phyloP scores from a whole-genome alignment of 2,329 filamentous ascomycete species.

The Exophiala sideris region DNA sequence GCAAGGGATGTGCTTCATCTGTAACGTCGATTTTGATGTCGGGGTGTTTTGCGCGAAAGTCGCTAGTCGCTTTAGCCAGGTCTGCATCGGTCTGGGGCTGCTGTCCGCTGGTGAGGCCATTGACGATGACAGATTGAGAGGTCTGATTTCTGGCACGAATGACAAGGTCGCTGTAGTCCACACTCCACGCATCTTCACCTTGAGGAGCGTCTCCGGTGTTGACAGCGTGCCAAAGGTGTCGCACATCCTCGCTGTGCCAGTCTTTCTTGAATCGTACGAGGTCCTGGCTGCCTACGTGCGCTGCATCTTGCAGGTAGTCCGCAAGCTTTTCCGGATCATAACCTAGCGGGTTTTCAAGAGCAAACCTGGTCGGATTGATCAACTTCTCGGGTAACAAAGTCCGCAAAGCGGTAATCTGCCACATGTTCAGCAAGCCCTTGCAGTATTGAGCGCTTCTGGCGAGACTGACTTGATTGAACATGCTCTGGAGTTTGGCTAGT shows the following conservation, averaged over 20 bases:
- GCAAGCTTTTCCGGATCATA: slow-evolving; percentile 37
- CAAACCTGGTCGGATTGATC: slow-evolving; percentile 39
- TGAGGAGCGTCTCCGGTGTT: slow-evolving; percentile 36
- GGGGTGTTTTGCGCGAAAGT: slow-evolving; percentile 19
- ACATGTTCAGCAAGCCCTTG: slow-evolving; percentile 9
- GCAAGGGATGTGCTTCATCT: slow-evolving; percentile 13
- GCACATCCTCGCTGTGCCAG: slow-evolving; percentile 42
- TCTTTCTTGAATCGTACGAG: slow-evolving; percentile 38
- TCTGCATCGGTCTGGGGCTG: slow-evolving; percentile 9
- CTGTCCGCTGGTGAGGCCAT: neutral
- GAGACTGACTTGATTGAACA: slow-evolving; percentile 24
- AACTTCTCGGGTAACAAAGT: slow-evolving; percentile 38
- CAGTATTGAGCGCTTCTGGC: neutral
- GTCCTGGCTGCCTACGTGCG: slow-evolving; percentile 36
- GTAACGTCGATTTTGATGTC: slow-evolving; percentile 14
- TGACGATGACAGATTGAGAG: slow-evolving; percentile 23
- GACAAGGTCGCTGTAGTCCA: slow-evolving; percentile 39
- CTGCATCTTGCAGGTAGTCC: slow-evolving; percentile 35
- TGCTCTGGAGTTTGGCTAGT: slow-evolving; percentile 27
- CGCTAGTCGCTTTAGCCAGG: slow-evolving; percentile 9
- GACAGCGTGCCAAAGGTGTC: slow-evolving; percentile 38
- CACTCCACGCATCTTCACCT: slow-evolving; percentile 40
- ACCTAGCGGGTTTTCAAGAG: slow-evolving; percentile 36
- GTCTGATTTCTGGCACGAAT: slow-evolving; percentile 31
- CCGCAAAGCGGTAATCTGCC: slow-evolving; percentile 43